Percentiles rank a stretch among this genome's conserved stretches.
Conservation (phyloP, 495 filamentous ascomycete species). For the Daldinia vernicosa region DNA sequence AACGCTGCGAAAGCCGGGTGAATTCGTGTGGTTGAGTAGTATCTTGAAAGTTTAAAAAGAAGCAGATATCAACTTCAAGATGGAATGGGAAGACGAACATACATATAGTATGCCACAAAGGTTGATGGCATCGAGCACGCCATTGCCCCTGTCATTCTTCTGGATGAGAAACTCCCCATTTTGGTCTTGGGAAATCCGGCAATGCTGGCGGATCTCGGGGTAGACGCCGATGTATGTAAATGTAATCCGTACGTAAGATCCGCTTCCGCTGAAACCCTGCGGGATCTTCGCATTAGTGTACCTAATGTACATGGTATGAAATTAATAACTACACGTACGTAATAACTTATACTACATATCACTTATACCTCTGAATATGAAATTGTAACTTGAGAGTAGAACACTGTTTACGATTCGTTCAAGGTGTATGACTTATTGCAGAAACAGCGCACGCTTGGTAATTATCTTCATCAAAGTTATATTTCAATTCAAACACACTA, state of each 20-base stretch:
- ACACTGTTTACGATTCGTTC: too few species aligned
- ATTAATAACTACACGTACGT: neutral
- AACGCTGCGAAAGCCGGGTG: constrained; percentile 20
- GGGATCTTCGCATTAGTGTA: neutral
- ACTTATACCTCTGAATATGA: neutral
- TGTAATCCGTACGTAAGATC: neutral
- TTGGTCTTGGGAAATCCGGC: neutral
- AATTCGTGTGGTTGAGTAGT: constrained; percentile 4
- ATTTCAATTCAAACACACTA: neutral
- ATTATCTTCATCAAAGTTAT: neutral
- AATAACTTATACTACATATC: neutral
- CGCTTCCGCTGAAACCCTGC: constrained; percentile 15
- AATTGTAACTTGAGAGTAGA: too few species aligned
- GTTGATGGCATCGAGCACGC: constrained; percentile 34
- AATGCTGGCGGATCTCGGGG: neutral
- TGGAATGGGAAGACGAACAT: constrained; percentile 17
- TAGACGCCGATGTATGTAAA: neutral
- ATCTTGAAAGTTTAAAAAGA: constrained; percentile 3
- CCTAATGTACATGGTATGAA: neutral
- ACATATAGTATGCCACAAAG: constrained; percentile 32
- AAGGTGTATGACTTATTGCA: neutral
- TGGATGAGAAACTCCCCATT: constrained; percentile 12
- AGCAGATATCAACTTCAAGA: constrained; percentile 7
- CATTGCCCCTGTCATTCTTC: constrained; percentile 30
- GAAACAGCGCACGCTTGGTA: neutral